phyloP scores from a whole-genome alignment of 108 stramenopile genomes.

The Parietichytrium sp. region DNA sequence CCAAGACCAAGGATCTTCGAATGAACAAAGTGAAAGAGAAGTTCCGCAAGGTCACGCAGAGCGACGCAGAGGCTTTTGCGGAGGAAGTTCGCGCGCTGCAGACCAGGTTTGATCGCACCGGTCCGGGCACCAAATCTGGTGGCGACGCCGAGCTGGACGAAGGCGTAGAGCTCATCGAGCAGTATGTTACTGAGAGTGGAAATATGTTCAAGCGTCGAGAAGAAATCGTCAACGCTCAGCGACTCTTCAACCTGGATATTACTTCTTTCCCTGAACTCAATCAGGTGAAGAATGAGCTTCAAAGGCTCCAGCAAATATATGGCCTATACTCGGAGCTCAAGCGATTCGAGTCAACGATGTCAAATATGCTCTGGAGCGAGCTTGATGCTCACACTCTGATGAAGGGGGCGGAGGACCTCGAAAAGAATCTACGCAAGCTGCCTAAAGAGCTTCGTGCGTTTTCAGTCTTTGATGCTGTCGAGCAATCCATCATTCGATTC shows the following conservation, averaged over 20 bases:
- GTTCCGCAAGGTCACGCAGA: slow-evolving; percentile 64
- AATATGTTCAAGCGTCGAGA: slow-evolving; percentile 18
- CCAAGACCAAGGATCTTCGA: slow-evolving; percentile 63
- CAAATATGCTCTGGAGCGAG: slow-evolving; percentile 61
- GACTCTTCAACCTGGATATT: slow-evolving; percentile 63
- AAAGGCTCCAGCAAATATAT: slow-evolving; percentile 52
- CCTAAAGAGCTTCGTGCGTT: slow-evolving; percentile 62
- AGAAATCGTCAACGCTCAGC: slow-evolving; percentile 66
- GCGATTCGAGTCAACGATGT: slow-evolving; percentile 52
- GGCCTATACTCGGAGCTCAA: slow-evolving; percentile 60
- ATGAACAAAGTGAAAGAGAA: slow-evolving; percentile 62
- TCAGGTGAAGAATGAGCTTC: slow-evolving; percentile 48
- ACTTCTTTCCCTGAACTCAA: slow-evolving; percentile 62
- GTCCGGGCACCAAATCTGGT: slow-evolving; percentile 52
- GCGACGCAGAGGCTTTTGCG: slow-evolving; percentile 56
- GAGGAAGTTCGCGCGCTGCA: slow-evolving; percentile 44
- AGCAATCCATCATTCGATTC: slow-evolving; percentile 59
- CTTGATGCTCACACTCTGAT: slow-evolving; percentile 59
- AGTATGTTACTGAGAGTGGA: slow-evolving; percentile 45
- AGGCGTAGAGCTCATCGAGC: slow-evolving; percentile 59
- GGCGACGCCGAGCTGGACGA: slow-evolving; percentile 55
- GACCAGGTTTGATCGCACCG: slow-evolving; percentile 48
- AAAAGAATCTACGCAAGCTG: slow-evolving; percentile 54
- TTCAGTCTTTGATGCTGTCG: slow-evolving; percentile 58
- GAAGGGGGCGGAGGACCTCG: slow-evolving; percentile 55